Evolutionary conservation across 1,139 yeast species (phyloP).

Genomic region (Debaryomyces robertsiae): DNA sequence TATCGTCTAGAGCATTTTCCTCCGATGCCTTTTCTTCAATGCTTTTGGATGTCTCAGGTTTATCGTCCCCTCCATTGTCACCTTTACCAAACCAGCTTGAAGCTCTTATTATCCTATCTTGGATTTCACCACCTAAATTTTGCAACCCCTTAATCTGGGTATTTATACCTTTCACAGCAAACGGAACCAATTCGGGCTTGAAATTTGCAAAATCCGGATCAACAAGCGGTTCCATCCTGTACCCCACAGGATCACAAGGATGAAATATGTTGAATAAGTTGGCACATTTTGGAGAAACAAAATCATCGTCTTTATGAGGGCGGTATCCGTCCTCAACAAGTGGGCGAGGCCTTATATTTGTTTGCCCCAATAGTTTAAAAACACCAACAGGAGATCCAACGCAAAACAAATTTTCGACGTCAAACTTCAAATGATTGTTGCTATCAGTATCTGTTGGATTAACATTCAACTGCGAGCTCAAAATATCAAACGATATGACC

Average conservation of each 20-base stretch:
- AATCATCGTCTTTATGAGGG: conserved; percentile 18
- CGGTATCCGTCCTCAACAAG: conserved; percentile 22
- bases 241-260: conserved; percentile 88
- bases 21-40: conserved; percentile 27
- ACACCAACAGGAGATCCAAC: conserved; percentile 92
- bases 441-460: conserved; percentile 19
- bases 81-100: conserved; percentile 43
- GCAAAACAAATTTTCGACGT: conserved; percentile 74
- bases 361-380: conserved; percentile 68
- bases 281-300: conserved; percentile 53
- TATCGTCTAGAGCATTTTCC: conserved; percentile 51
- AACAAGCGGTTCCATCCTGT: conserved; percentile 81
- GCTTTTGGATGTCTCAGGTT: conserved; percentile 17
- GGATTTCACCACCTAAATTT: conserved; percentile 46
- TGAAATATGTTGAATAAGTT: conserved; percentile 79
- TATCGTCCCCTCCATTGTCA: conserved; percentile 10
- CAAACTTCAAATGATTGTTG: conserved; percentile 55
- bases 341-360: conserved; percentile 50
- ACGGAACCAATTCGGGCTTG: conserved; percentile 64
- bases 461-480: conserved; percentile 57
- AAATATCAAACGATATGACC: conserved; percentile 77
- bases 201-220: conserved; percentile 53
- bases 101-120: conserved; percentile 48
- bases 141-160: conserved; percentile 44
- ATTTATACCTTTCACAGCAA: conserved; percentile 52